phyloP scores from a whole-genome alignment of 768 basidiomycete species.

The Suillus americanus region DNA sequence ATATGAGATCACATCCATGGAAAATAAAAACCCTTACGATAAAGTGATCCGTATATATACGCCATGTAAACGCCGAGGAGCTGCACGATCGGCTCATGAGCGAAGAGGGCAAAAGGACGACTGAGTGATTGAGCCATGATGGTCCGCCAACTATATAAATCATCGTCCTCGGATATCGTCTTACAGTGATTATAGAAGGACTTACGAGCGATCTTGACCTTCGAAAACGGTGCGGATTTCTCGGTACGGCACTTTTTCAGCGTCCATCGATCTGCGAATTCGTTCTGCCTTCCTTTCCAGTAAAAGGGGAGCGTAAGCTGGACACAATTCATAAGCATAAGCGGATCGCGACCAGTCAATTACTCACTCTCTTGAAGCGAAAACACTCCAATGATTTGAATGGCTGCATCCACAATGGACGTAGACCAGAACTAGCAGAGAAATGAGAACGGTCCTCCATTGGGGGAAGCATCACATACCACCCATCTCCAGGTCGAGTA shows the following conservation, averaged over 20 bases:
- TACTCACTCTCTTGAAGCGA: constrained; percentile 63
- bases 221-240: constrained; percentile 52
- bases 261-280: constrained; percentile 45
- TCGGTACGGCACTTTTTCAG: constrained; percentile 41
- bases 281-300: constrained; percentile 51
- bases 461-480: constrained; percentile 32
- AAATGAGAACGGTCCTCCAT: not conserved
- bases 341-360: constrained; percentile 12
- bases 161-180: not conserved
- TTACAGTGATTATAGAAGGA: constrained; percentile 8
- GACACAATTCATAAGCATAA: not conserved
- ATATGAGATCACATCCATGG: not conserved
- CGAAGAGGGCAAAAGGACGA: constrained; percentile 69
- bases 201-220: constrained; percentile 43
- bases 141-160: constrained; percentile 42
- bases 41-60: constrained; percentile 63
- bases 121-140: constrained; percentile 54
- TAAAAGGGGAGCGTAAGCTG: constrained; percentile 30
- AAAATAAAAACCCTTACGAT: constrained; percentile 38
- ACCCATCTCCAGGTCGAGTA: constrained; percentile 74
- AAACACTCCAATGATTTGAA: constrained; percentile 59
- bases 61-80: constrained; percentile 68
- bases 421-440: constrained; percentile 61
- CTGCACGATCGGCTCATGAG: constrained; percentile 60
- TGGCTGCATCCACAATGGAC: constrained; percentile 49